Evolutionary conservation across 306 rosid genomes (phyloP).

Genomic region (Lablab purpureus): DNA sequence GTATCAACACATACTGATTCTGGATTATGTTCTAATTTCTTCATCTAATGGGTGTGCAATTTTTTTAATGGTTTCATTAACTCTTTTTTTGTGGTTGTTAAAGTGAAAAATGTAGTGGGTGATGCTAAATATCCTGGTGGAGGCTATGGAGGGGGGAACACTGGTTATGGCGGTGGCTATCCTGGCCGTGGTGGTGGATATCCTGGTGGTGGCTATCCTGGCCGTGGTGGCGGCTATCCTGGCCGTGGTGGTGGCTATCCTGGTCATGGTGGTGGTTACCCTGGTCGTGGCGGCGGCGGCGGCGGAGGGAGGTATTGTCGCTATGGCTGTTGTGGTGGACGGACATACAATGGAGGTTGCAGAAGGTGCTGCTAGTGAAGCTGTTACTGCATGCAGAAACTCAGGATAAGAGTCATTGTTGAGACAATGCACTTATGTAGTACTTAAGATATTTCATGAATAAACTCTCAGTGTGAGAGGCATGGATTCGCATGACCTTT

Average conservation of each 20-base stretch:
- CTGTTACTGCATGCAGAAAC: slow-evolving; percentile 42
- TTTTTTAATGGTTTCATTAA: background rate
- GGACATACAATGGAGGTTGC: slow-evolving; percentile 41
- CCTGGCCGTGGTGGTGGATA: slow-evolving; percentile 8
- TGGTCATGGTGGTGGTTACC: slow-evolving; percentile 10
- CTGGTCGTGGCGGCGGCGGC: background rate
- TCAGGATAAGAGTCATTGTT: slow-evolving; percentile 42
- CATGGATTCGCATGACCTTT: background rate
- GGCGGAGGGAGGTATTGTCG: slow-evolving; percentile 51
- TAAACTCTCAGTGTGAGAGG: slow-evolving; percentile 14
- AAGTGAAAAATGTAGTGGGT: slow-evolving; percentile 7
- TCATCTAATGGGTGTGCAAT: background rate
- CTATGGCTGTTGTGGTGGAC: slow-evolving; percentile 56
- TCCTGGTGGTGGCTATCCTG: slow-evolving; percentile 10
- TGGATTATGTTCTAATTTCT: background rate
- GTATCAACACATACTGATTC: background rate
- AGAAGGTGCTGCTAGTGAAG: slow-evolving; percentile 65
- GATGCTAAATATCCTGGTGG: slow-evolving; percentile 43
- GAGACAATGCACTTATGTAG: background rate
- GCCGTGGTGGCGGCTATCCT: background rate
- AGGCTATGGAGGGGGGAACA: background rate
- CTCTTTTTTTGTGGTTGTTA: background rate
- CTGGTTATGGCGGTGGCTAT: background rate
- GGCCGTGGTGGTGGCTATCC: slow-evolving; percentile 17
- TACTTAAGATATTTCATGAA: background rate